A percentile compares a stretch with the other conserved stretches of the same genome.
phyloP scores from a whole-genome alignment of 2,329 filamentous ascomycete genomes.

The Pseudogymnoascus destructans region DNA sequence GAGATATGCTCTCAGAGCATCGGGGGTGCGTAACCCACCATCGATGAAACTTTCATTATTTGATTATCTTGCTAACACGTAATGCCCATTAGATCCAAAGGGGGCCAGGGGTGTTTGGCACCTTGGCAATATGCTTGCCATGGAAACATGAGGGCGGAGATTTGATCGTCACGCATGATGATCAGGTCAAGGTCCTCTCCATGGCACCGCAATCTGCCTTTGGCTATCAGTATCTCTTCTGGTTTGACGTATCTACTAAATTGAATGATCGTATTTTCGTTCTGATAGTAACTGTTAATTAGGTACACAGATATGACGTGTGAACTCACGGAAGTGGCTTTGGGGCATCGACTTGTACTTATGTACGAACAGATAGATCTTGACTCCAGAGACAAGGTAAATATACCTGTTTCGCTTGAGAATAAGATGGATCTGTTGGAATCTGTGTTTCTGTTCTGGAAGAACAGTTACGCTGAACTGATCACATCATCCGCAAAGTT shows the following conservation, averaged over 20 bases:
- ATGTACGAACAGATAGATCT: conserved; percentile 38
- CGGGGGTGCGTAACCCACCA: conserved; percentile 25
- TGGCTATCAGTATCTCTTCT: conserved; percentile 25
- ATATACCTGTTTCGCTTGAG: background rate
- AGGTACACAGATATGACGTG: conserved; percentile 42
- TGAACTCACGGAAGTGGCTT: conserved; percentile 34
- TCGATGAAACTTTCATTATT: background rate
- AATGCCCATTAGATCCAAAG: conserved; percentile 28
- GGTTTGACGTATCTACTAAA: conserved; percentile 15
- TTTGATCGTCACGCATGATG: conserved; percentile 30
- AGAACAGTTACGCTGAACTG: background rate
- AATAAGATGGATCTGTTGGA: background rate
- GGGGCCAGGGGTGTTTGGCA: conserved; percentile 36
- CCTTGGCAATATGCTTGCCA: conserved; percentile 35
- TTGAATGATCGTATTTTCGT: background rate
- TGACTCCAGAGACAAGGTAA: no score
- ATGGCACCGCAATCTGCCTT: conserved; percentile 25
- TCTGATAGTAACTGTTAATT: background rate
- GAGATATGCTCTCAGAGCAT: conserved; percentile 36
- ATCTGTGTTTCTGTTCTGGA: background rate
- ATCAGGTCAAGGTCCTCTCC: conserved; percentile 24
- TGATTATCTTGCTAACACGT: background rate
- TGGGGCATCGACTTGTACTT: conserved; percentile 37
- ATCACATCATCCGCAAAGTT: background rate
- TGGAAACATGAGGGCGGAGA: conserved; percentile 36